Conservation (phyloP, 192 early-diverging fungal species). For the Backusella parvicylindrica region DNA sequence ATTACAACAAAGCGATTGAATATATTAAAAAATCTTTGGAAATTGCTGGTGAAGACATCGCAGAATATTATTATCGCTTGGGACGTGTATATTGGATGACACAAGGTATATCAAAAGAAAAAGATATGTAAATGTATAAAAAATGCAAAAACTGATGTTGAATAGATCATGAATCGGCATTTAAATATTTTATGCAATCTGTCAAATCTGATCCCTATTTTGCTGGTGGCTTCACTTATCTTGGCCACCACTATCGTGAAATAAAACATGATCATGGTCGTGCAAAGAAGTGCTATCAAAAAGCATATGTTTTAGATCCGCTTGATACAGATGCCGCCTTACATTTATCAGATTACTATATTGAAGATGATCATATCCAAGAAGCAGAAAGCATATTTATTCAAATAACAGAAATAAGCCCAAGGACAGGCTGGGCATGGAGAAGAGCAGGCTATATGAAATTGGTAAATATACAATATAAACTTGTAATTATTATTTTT, state of each 20-base stretch:
- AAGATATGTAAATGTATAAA: too few relatives aligned
- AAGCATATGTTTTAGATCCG: slow-evolving; percentile 70
- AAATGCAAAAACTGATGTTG: too few relatives aligned
- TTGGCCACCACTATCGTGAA: slow-evolving; percentile 79
- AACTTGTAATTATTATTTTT: too few relatives aligned
- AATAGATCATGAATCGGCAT: slow-evolving; percentile 59
- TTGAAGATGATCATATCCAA: slow-evolving; percentile 40
- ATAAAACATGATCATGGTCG: slow-evolving; percentile 63
- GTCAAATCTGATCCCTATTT: slow-evolving; percentile 65
- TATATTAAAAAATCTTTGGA: slow-evolving; percentile 52
- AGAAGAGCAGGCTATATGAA: slow-evolving; percentile 70
- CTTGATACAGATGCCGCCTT: slow-evolving; percentile 64
- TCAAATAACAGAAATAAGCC: slow-evolving; percentile 34
- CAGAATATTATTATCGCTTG: slow-evolving; percentile 59
- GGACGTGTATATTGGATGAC: slow-evolving; percentile 76
- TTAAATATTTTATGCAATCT: slow-evolving; percentile 63
- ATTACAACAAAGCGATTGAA: slow-evolving; percentile 51
- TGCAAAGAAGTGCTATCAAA: slow-evolving; percentile 79
- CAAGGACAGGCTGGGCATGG: slow-evolving; percentile 74
- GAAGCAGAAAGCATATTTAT: slow-evolving; percentile 51
- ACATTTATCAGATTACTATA: slow-evolving; percentile 60
- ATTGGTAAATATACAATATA: slow-evolving; percentile 37
- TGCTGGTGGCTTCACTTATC: slow-evolving; percentile 66
- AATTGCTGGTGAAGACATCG: slow-evolving; percentile 38
- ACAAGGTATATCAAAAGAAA: slow-evolving; percentile 45